A percentile compares a stretch with the other conserved stretches of the same genome.
Conservation (phyloP, 2,329 filamentous ascomycete species). For the Pyrenophora graminea region DNA sequence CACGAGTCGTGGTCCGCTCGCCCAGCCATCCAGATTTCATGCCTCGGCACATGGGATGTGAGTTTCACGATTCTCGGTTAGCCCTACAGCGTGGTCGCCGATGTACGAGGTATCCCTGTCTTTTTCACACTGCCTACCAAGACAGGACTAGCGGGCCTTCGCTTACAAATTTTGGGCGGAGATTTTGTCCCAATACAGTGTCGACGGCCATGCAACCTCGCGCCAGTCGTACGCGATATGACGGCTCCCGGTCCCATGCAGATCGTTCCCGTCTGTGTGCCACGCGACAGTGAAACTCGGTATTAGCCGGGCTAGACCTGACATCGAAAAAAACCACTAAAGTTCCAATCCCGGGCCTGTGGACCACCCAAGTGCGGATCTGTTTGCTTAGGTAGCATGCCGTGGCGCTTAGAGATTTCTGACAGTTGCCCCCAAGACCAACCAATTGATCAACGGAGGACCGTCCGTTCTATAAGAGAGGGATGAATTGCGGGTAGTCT, state of each 20-base stretch:
- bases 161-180: constrained; percentile 6
- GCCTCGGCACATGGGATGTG: constrained; percentile 10
- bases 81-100: constrained; percentile 11
- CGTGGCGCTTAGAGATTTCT: neutral
- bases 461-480: neutral
- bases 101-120: constrained; percentile 9
- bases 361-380: neutral
- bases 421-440: neutral
- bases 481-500: neutral
- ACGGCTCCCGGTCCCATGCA: constrained; percentile 9
- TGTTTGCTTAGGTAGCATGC: too few species aligned
- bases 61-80: constrained; percentile 15
- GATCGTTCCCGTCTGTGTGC: constrained; percentile 13
- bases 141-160: constrained; percentile 4
- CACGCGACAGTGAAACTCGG: constrained; percentile 9
- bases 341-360: too few species aligned
- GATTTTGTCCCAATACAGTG: constrained; percentile 13
- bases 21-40: neutral
- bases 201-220: neutral
- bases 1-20: neutral
- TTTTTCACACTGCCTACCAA: constrained; percentile 12
- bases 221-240: too few species aligned
- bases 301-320: neutral
- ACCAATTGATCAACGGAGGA: neutral
- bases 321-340: neutral